Base-by-base conservation (phyloP, 1,284 basidiomycete genomes). In the Tylopilus sp. region DNA sequence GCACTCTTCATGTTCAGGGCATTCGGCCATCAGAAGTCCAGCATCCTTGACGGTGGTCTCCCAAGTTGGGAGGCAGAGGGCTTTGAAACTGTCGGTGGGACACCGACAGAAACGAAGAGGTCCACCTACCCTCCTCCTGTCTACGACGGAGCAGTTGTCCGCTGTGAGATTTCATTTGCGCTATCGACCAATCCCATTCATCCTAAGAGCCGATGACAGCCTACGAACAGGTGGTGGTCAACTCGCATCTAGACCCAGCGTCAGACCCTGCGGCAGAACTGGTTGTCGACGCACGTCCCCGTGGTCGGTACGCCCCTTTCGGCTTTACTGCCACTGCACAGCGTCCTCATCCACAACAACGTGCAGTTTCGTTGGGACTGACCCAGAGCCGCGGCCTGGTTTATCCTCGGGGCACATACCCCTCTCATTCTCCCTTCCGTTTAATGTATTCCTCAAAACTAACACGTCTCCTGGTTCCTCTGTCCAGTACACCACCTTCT, bases 351-450 rank as follows among this genome's bases (percentile, higher is more conserved):
- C 39, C 45, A 40, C 12, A 33, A 53, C 42, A 49, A 58, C 44
- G 31, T 45, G 29, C 53, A 92, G 91, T 54, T 96, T 80, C 64
- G 72, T 79, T 15, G 96, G 95, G 21, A 76, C 75, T 25, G 86
- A 86, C 41, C 89, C 93, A 7, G 97, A 99, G 68, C 97, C 97
- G 5, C 82, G 96, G 16, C 80, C 90, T 2, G 87, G 86, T 8
- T 74, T 99, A 42, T 80, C 90, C 9, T 92, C 90, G 0, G 97
- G 97, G 0, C 97, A 99, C 67, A 96, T 99, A 53, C 96, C 96
- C 0, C 71, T 86, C 67, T 89, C 94, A 0, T 74, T 84, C 57
- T 89, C 91, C 0, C 74, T 98, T 15, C 92, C 96, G 2, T 98
- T 97, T 73, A 81, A 77, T 49, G 56, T 73, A 11, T 89, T 99